A percentile compares a stretch with the other conserved stretches of the same genome.
Conservation (phyloP, 495 filamentous ascomycete genomes). For the Penicillium malachiteum region DNA sequence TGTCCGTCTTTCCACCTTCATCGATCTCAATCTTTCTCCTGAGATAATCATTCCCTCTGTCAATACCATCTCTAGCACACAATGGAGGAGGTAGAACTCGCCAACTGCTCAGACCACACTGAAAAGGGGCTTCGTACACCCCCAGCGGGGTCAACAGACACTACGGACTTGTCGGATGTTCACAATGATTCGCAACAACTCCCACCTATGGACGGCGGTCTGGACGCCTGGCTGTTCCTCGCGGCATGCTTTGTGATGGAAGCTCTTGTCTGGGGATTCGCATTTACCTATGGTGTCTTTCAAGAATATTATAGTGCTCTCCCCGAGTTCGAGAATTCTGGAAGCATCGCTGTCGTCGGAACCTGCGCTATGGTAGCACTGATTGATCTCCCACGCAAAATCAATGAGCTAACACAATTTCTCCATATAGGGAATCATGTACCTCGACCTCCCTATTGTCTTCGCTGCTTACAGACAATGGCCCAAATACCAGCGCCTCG, state of each 20-base stretch:
- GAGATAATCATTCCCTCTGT: no score
- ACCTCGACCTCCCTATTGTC: slow-evolving; percentile 11
- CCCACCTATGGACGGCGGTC: slow-evolving; percentile 57
- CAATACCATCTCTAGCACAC: no score
- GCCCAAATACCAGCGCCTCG: slow-evolving; percentile 7
- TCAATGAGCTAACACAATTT: not conserved
- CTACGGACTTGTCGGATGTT: not conserved
- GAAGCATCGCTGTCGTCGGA: slow-evolving; percentile 14
- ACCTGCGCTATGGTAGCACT: slow-evolving; percentile 18
- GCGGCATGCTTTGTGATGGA: slow-evolving; percentile 59
- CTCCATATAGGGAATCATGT: slow-evolving; percentile 9
- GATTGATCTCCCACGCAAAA: not conserved
- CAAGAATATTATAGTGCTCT: slow-evolving; percentile 31
- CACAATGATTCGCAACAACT: slow-evolving; percentile 18
- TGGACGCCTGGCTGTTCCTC: slow-evolving; percentile 61
- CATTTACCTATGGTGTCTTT: slow-evolving; percentile 45
- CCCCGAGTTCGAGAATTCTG: slow-evolving; percentile 26
- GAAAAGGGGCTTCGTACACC: no score
- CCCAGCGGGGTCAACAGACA: not conserved
- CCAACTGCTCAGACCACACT: no score
- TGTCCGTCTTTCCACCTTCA: no score
- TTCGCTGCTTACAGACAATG: slow-evolving; percentile 7
- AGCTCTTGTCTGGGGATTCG: slow-evolving; percentile 54
- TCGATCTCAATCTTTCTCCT: no score
- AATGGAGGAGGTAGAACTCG: no score